Conservation (phyloP, 306 rosid species). For the Senna siamea region DNA sequence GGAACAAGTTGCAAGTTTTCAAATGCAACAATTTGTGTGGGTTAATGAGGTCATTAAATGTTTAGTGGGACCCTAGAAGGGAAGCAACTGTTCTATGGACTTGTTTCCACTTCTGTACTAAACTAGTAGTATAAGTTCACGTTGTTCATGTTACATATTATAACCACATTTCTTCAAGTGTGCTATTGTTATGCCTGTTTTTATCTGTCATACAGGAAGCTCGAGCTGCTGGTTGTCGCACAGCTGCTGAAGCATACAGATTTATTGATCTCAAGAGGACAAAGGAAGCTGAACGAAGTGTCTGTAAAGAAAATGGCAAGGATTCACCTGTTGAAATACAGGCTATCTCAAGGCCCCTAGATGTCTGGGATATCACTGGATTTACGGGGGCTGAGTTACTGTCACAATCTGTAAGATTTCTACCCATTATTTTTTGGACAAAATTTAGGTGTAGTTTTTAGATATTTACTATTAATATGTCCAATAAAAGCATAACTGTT, state of each 20-base stretch:
- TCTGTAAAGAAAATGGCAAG: slow-evolving; percentile 52
- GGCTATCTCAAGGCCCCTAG: slow-evolving; percentile 48
- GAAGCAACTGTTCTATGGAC: background rate
- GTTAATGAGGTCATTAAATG: too few species aligned
- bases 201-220: slow-evolving; percentile 61
- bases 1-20: too few species aligned
- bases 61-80: too few species aligned
- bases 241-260: slow-evolving; percentile 59
- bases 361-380: slow-evolving; percentile 77
- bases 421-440: background rate
- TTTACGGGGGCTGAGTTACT: slow-evolving; percentile 66
- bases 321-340: slow-evolving; percentile 46
- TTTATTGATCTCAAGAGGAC: slow-evolving; percentile 63
- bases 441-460: background rate
- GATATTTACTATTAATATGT: background rate
- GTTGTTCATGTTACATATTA: background rate
- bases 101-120: background rate
- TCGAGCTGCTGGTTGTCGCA: slow-evolving; percentile 77
- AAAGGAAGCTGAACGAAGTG: slow-evolving; percentile 53
- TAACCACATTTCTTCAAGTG: slow-evolving; percentile 10
- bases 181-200: slow-evolving; percentile 22
- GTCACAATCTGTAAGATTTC: slow-evolving; percentile 69
- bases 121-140: too few species aligned
- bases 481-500: background rate
- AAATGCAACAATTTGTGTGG: too few species aligned